phyloP scores from a whole-genome alignment of 148 eudicot genomes.

The Rhododendron mucronatum region DNA sequence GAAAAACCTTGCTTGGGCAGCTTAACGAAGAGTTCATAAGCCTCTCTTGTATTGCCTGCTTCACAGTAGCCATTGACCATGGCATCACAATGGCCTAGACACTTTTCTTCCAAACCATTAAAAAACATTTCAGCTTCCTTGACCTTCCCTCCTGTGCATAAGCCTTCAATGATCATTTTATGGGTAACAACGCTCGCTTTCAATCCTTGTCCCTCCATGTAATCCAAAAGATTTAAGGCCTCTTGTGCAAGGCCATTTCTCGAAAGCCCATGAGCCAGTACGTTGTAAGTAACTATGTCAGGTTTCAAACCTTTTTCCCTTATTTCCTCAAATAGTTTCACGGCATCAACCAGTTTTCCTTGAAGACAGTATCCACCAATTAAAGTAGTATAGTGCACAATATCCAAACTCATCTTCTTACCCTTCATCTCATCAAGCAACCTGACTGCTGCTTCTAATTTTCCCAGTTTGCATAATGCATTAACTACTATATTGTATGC shows the following conservation, averaged over 20 bases:
- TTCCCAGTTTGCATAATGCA: conserved; percentile 54
- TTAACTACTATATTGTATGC: conserved; percentile 44
- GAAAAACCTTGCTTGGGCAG: conserved; percentile 32
- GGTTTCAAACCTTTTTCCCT: conserved; percentile 40
- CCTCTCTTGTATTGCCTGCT: conserved; percentile 26
- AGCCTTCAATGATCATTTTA: conserved; percentile 56
- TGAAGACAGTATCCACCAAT: conserved; percentile 54
- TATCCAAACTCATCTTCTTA: conserved; percentile 45
- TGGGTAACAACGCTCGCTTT: conserved; percentile 35
- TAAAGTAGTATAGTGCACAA: conserved; percentile 67
- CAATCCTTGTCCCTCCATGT: conserved; percentile 47
- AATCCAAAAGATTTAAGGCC: conserved; percentile 28
- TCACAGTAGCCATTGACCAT: conserved; percentile 61
- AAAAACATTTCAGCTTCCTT: conserved; percentile 58
- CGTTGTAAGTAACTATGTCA: conserved; percentile 49
- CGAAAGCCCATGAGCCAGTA: conserved; percentile 53
- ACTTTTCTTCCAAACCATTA: conserved; percentile 32
- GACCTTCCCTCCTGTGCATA: conserved; percentile 48
- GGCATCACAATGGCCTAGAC: conserved; percentile 41
- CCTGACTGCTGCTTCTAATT: conserved; percentile 44
- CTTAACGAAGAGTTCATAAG: conserved; percentile 32
- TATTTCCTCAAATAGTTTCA: conserved; percentile 36
- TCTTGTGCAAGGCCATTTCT: conserved; percentile 33
- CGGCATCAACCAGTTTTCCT: conserved; percentile 43
- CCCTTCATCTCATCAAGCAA: conserved; percentile 54